Evolutionary conservation across 1,284 basidiomycete genomes (phyloP).

Genomic region (Pseudozyma flocculosa): DNA sequence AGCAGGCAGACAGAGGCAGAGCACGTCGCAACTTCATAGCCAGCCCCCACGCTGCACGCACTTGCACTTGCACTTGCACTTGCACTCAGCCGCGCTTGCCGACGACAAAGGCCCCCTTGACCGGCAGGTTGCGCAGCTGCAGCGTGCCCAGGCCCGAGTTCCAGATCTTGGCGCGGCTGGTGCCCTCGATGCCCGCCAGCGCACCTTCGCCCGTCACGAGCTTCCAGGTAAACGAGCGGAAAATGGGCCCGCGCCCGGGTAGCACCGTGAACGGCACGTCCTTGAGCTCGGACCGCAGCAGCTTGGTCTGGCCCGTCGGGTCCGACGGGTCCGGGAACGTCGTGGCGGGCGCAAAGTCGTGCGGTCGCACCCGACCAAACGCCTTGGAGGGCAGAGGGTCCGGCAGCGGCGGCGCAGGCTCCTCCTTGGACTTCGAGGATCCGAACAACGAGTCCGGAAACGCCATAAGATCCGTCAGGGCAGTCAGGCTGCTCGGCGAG

Average conservation of each 20-base stretch:
- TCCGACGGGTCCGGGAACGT: slow-evolving; percentile 40
- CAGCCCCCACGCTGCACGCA: too few species aligned
- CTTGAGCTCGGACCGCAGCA: slow-evolving; percentile 41
- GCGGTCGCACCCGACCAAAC: slow-evolving; percentile 45
- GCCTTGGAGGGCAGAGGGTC: slow-evolving; percentile 45
- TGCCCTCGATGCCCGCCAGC: slow-evolving; percentile 47
- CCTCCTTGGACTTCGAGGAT: slow-evolving; percentile 18
- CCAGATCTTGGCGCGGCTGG: slow-evolving; percentile 47
- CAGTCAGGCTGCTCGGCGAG: background rate
- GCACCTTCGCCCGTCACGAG: slow-evolving; percentile 48
- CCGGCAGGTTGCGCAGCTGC: slow-evolving; percentile 41
- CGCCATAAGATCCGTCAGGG: background rate
- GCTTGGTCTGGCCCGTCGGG: slow-evolving; percentile 36
- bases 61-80: too few species aligned
- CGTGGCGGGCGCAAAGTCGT: slow-evolving; percentile 43
- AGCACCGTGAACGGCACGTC: slow-evolving; percentile 50
- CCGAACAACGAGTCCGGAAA: too few species aligned
- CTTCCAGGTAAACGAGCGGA: slow-evolving; percentile 50
- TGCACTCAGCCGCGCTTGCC: too few species aligned
- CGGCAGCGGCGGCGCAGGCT: slow-evolving; percentile 44
- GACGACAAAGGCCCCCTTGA: slow-evolving; percentile 49
- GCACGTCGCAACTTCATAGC: too few species aligned
- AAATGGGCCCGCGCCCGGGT: slow-evolving; percentile 32
- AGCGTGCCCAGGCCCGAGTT: slow-evolving; percentile 45
- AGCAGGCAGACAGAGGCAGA: too few species aligned